These are phyloP conservation scores for Pisolithus albus DNA, from an alignment of 768 basidiomycete species.

Conservation along the genomic window DNA sequence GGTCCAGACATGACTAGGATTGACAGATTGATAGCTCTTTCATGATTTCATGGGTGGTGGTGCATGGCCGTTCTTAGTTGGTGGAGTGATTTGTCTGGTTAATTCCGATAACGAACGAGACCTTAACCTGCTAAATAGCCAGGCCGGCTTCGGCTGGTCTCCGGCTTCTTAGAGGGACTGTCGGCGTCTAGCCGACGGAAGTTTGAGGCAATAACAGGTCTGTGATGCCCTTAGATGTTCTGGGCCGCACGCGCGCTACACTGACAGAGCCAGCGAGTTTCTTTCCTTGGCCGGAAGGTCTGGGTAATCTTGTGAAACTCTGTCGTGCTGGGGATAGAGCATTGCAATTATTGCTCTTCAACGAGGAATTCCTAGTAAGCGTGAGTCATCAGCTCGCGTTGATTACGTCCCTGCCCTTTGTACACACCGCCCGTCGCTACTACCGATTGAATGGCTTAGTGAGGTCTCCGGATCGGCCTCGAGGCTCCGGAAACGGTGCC, in stretches of 20 bases:
- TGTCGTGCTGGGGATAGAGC: slow-evolving; percentile 82
- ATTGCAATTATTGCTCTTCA: slow-evolving; percentile 91
- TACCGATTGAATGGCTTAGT: slow-evolving; percentile 30
- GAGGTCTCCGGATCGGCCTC: no score
- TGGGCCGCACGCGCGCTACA: slow-evolving; percentile 84
- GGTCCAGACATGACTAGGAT: slow-evolving; percentile 72
- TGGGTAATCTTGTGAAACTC: slow-evolving; percentile 76
- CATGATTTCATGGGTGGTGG: slow-evolving; percentile 82
- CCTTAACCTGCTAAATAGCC: no score
- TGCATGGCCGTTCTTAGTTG: slow-evolving; percentile 88
- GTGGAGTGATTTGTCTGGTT: slow-evolving; percentile 11
- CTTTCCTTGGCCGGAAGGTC: slow-evolving; percentile 69
- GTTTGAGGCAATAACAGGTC: slow-evolving; percentile 90
- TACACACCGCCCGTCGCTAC: slow-evolving; percentile 88
- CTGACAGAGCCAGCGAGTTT: slow-evolving; percentile 85
- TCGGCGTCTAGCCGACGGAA: slow-evolving; percentile 74
- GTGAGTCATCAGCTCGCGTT: slow-evolving; percentile 84
- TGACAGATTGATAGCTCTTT: slow-evolving; percentile 82
- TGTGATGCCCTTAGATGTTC: slow-evolving; percentile 89
- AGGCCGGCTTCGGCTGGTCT: slow-evolving; percentile 57
- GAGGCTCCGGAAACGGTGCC: no score
- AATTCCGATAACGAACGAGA: no score
- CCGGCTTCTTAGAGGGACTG: slow-evolving; percentile 83
- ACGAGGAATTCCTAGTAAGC: slow-evolving; percentile 87
- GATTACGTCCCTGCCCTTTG: slow-evolving; percentile 89